Base-by-base conservation (phyloP, 1,284 basidiomycete genomes). In the Cryptococcus sp. region DNA sequence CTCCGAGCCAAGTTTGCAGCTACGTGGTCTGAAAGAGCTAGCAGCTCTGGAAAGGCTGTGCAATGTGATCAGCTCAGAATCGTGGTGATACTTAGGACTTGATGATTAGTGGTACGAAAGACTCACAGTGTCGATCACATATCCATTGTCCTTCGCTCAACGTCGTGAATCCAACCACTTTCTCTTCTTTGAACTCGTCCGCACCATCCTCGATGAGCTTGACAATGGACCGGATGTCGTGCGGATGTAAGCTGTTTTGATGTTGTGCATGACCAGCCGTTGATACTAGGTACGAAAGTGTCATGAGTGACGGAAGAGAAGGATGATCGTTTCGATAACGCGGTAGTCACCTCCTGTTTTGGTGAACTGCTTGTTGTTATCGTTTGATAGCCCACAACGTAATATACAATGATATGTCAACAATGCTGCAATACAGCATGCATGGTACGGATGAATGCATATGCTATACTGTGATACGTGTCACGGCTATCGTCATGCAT, bases 111-210 rank as follows among this genome's bases (percentile, higher is more conserved):
- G 23, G 20, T 16, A 29, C 11, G 17, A 8, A 23, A 19, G n/a
- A 16, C 70, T 69, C 25, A 76, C 70, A 62, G 50, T 70, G 61
- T 48, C 67, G 53, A 64, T 74, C 38, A 50, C 67, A 73, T 59
- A 57, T 10, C 64, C 63, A 61, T 26, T 44, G 56, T 7, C 29
- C 48, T 20, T 58, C 26, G 52, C 46, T 15, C 1, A 60, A 20
- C 25, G 53, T 23, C 5, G 74, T 69, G 63, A 80, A 79, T 3
- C 78, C 79, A 1, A 77, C 76, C 10, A 76, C 78, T 22, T 75
- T 65, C 29, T 67, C 65, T 38, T 73, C 68, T 16, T 61, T 61
- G 39, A 72, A 62, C 40, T 73, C 68, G 10, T 54, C 38, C 4
- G 74, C 74, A 15, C 78, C 70, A 50, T 72, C 65, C 13, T 73